These are phyloP conservation scores for Candida yuanshanica DNA, from an alignment of 805 yeast species.

Conservation along the genomic window DNA sequence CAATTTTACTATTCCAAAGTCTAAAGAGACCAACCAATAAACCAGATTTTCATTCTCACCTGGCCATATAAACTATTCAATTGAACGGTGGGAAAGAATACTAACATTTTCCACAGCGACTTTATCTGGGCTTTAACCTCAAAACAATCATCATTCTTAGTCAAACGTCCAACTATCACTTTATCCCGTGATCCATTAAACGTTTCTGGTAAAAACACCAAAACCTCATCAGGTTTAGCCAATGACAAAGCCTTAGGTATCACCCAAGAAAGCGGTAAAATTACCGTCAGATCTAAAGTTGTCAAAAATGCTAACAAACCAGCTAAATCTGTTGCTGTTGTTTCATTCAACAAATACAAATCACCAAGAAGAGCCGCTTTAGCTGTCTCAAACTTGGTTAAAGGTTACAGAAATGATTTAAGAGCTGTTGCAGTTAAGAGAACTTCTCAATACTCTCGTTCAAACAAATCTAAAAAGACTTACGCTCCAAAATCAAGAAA, in stretches of 20 bases:
- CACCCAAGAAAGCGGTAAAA: constrained; percentile 31
- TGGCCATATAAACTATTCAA: not conserved
- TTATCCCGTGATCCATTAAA: constrained; percentile 48
- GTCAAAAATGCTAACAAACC: constrained; percentile 44
- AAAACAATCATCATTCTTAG: constrained; percentile 40
- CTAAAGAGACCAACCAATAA: too few species aligned
- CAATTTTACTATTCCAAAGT: too few species aligned
- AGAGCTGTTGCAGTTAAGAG: constrained; percentile 43
- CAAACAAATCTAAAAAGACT: constrained; percentile 31
- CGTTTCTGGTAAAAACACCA: constrained; percentile 40
- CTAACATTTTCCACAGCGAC: constrained; percentile 30
- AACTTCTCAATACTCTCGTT: constrained; percentile 39
- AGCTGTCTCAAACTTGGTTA: constrained; percentile 39
- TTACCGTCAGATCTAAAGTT: constrained; percentile 37
- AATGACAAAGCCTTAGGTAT: constrained; percentile 46
- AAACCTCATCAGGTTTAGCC: constrained; percentile 42
- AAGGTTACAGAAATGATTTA: constrained; percentile 45
- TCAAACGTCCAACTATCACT: constrained; percentile 38
- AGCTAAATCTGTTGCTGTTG: constrained; percentile 32
- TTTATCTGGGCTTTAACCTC: constrained; percentile 48
- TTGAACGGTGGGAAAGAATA: constrained; percentile 6
- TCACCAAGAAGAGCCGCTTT: constrained; percentile 37
- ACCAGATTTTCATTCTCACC: too few species aligned
- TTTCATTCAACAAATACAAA: constrained; percentile 37
- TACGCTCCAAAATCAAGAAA: constrained; percentile 24